Base-by-base conservation (phyloP, 352 stramenopile genomes). In the Globisporangium abappressorium region DNA sequence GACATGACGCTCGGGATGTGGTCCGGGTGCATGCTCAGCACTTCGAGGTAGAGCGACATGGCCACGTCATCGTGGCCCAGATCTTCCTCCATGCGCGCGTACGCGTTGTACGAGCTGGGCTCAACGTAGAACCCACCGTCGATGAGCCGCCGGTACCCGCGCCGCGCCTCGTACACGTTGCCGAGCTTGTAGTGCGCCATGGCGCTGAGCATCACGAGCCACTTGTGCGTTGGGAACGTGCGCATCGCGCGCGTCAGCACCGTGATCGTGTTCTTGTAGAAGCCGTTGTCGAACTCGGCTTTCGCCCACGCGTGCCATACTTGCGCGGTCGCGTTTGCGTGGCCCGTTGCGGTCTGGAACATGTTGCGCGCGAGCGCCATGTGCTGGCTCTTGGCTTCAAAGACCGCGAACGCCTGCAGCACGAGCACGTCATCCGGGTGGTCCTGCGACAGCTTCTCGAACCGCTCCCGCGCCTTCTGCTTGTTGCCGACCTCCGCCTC, bases 231-330 rank as follows among this genome's bases (percentile, higher is more conserved):
- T 49, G 88, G 86, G 59, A 91, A 93, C 22, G 70, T 71, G 41
- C 76, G 68, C 75, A 91, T 86, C 5, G 79, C 85, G 36, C 77
- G 80, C 36, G 81, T 70, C 20, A 94, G 73, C 38, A 96, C 85
- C 18, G 76, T 81, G n/a, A 94, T 62, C 18, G 80, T 70, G 66
- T 93, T 91, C 61, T 87, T 84, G 74, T 87, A 94, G 33, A 91
- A 69, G 24, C 88, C 88, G 57, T 77, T 76, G 51, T 93, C 84
- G 55, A 79, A 96, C 70, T 96, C 88, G 54, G 86, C 82, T 69
- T 96, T 92, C 28, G 83, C 88, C 86, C 86, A 96, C 51, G 88
- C 88, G 62, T 96, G 88, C 83, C 85, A 96, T 18, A 96, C 86
- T 70, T 96, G 84, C 28, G 79, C 83, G 2, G 81, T 90, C 5